These are phyloP conservation scores for Ceriops tagal DNA, from an alignment of 345 rosid genomes.

Conservation along the genomic window DNA sequence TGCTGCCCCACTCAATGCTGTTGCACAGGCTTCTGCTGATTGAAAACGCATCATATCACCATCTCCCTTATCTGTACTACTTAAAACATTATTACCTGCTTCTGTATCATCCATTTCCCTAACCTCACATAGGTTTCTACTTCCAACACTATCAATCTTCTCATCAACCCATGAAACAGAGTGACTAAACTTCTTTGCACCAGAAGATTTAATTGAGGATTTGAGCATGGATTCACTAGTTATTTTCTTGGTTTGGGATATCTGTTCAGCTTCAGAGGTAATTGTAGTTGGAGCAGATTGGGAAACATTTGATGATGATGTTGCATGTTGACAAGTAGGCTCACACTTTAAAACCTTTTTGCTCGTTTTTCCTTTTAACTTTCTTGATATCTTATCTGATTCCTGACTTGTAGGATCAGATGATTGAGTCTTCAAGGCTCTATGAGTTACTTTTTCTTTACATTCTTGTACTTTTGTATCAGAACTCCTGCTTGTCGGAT, in stretches of 20 bases:
- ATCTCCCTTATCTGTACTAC: slow-evolving; percentile 21
- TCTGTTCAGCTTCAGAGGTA: slow-evolving; percentile 26
- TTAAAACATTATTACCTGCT: slow-evolving; percentile 16
- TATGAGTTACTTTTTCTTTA: slow-evolving; percentile 23
- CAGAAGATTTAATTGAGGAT: slow-evolving; percentile 62
- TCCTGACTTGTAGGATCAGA: slow-evolving; percentile 28
- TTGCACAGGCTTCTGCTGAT: slow-evolving; percentile 80
- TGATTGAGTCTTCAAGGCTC: slow-evolving; percentile 23
- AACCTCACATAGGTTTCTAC: slow-evolving; percentile 50
- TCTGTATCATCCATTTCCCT: slow-evolving; percentile 35
- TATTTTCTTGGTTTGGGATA: slow-evolving; percentile 21
- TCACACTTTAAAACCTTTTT: slow-evolving; percentile 20
- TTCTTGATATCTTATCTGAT: slow-evolving; percentile 24
- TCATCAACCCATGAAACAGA: slow-evolving; percentile 94
- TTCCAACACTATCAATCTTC: slow-evolving; percentile 30
- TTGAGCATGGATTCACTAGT: slow-evolving; percentile 39
- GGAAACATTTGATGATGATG: slow-evolving; percentile 36
- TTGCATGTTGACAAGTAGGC: slow-evolving; percentile 16
- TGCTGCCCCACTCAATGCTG: slow-evolving; percentile 71
- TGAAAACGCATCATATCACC: slow-evolving; percentile 37
- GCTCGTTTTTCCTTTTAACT: slow-evolving; percentile 25
- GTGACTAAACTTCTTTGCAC: slow-evolving; percentile 42
- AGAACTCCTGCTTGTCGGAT: slow-evolving; percentile 26
- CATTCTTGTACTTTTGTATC: slow-evolving; percentile 22
- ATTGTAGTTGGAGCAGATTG: slow-evolving; percentile 17